phyloP scores from a whole-genome alignment of 345 rosid species.

The Clarkia xantiana region DNA sequence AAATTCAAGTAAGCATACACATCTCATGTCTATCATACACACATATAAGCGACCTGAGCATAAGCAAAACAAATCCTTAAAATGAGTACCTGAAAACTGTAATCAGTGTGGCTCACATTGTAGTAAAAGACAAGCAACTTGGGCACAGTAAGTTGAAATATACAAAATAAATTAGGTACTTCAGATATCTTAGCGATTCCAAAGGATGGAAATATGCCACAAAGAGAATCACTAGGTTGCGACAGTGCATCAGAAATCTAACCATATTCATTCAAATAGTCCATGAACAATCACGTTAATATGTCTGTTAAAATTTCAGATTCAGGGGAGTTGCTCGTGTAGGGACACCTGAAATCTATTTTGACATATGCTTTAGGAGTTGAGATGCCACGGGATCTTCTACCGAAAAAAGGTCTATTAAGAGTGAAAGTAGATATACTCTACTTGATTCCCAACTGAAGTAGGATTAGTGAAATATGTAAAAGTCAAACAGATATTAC shows the following conservation, averaged over 20 bases:
- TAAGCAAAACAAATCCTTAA: not conserved
- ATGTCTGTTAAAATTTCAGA: constrained; percentile 58
- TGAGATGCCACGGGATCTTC: constrained; percentile 18
- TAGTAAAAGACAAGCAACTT: constrained; percentile 83
- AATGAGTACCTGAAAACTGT: constrained; percentile 59
- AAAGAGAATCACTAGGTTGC: constrained; percentile 1
- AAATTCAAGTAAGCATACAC: too few species aligned
- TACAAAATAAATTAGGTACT: not conserved
- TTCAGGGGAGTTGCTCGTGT: constrained; percentile 59
- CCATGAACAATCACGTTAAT: constrained; percentile 63
- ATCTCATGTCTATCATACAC: not conserved
- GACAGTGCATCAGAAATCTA: constrained; percentile 10
- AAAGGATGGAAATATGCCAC: not conserved
- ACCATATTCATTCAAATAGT: constrained; percentile 95
- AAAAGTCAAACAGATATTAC: too few species aligned
- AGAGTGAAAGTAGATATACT: too few species aligned
- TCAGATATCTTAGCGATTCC: not conserved
- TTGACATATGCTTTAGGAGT: constrained; percentile 72
- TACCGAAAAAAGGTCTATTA: too few species aligned
- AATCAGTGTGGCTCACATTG: constrained; percentile 27
- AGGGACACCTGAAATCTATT: constrained; percentile 76
- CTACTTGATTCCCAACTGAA: too few species aligned
- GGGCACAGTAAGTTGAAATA: constrained; percentile 77
- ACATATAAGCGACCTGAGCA: too few species aligned
- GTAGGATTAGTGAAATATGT: too few species aligned